Conservation (phyloP, 257 asterid genomes). For the Solanum chmielewskii region DNA sequence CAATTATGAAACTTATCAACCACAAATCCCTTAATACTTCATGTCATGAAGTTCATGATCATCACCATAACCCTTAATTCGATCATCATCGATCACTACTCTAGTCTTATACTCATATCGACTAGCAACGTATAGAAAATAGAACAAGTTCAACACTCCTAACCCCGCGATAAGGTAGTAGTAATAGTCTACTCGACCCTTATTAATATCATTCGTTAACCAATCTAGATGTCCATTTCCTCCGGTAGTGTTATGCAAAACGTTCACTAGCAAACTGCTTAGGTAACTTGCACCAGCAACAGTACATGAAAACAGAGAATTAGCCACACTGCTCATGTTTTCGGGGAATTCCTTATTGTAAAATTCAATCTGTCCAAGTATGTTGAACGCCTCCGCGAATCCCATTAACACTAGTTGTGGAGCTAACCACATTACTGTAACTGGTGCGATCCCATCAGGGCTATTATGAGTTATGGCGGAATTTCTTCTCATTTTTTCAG, state of each 20-base stretch:
- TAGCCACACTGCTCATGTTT: constrained; percentile 72
- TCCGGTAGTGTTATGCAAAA: constrained; percentile 53
- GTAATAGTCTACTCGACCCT: constrained; percentile 49
- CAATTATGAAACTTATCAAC: neutral
- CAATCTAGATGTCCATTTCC: constrained; percentile 51
- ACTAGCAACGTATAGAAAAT: constrained; percentile 45
- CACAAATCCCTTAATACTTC: neutral
- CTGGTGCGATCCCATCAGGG: constrained; percentile 33
- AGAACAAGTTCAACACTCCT: constrained; percentile 50
- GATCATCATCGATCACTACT: constrained; percentile 21
- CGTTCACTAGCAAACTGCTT: constrained; percentile 45
- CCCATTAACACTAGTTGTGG: constrained; percentile 91
- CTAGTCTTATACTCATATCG: constrained; percentile 52
- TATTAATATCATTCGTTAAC: constrained; percentile 57
- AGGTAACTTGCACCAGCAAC: constrained; percentile 59
- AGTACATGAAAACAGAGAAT: constrained; percentile 60
- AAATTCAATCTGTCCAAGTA: constrained; percentile 76
- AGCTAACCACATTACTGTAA: constrained; percentile 69
- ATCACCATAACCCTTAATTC: constrained; percentile 4
- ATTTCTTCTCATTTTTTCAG: constrained; percentile 46
- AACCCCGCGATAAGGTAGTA: constrained; percentile 54
- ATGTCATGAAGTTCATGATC: constrained; percentile 30
- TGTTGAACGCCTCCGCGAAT: constrained; percentile 72
- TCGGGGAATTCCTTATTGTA: constrained; percentile 83
- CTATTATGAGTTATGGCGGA: constrained; percentile 19